Evolutionary conservation across 1,284 basidiomycete species (phyloP).

Genomic region (Earliella scabrosa): DNA sequence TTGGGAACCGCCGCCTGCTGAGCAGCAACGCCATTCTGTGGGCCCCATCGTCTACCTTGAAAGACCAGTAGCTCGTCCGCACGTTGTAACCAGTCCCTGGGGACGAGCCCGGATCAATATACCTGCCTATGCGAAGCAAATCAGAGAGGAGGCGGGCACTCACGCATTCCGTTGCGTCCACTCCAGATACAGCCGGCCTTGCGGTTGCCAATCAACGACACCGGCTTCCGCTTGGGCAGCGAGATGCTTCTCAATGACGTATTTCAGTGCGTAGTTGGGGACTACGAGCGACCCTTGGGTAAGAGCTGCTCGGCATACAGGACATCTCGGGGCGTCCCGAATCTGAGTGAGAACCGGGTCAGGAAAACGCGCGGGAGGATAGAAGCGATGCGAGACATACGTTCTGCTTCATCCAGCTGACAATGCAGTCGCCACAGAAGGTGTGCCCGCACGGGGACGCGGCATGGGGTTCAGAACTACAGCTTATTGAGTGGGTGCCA

Average conservation of each 20-base stretch:
- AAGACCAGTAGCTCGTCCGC: background rate
- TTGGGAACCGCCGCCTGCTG: too few relatives aligned
- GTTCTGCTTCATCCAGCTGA: conserved; percentile 33
- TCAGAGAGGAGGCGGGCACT: background rate
- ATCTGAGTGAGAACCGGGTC: background rate
- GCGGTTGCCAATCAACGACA: conserved; percentile 32
- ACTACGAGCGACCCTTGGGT: conserved; percentile 28
- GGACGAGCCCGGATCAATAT: background rate
- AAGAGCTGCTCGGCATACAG: conserved; percentile 34
- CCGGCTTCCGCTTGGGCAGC: conserved; percentile 29
- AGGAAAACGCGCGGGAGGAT: background rate
- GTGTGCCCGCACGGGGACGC: conserved; percentile 40
- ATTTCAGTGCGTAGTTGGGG: conserved; percentile 37
- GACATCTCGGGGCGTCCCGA: conserved; percentile 32
- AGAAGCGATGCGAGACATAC: conserved; percentile 20
- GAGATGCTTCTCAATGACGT: conserved; percentile 34
- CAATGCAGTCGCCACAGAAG: conserved; percentile 37
- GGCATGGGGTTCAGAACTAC: conserved; percentile 33
- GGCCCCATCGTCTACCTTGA: background rate
- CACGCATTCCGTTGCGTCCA: conserved; percentile 35
- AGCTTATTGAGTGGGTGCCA: background rate
- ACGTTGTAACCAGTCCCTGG: background rate
- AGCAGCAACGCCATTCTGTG: background rate
- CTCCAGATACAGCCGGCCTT: conserved; percentile 26
- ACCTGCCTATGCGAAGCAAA: background rate